phyloP scores from a whole-genome alignment of 768 basidiomycete genomes.

The Tulasnella sp. region DNA sequence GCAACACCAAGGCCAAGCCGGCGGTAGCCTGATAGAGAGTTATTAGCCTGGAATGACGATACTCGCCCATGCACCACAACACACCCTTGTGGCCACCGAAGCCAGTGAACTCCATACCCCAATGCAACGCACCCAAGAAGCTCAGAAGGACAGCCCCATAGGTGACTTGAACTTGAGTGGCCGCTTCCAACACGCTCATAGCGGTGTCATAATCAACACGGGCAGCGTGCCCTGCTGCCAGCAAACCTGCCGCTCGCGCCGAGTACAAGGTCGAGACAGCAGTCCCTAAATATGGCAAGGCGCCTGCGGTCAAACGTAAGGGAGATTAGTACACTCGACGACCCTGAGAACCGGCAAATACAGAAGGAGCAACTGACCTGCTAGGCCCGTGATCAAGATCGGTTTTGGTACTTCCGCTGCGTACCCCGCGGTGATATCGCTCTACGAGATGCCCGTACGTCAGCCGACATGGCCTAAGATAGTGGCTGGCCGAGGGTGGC shows the following conservation, averaged over 20 bases:
- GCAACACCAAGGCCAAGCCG: conserved; percentile 80
- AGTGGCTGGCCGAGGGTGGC: conserved; percentile 40
- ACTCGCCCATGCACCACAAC: neutral
- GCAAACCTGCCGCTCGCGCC: conserved; percentile 76
- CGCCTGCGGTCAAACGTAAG: conserved; percentile 52
- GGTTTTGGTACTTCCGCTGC: conserved; percentile 77
- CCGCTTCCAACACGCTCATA: conserved; percentile 27
- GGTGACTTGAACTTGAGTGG: conserved; percentile 84
- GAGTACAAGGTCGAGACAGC: conserved; percentile 78
- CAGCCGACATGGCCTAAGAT: neutral
- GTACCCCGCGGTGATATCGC: conserved; percentile 75
- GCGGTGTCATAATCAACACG: conserved; percentile 32
- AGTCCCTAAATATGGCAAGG: conserved; percentile 84
- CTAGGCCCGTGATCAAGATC: conserved; percentile 76
- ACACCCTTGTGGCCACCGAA: conserved; percentile 73
- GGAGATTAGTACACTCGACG: neutral
- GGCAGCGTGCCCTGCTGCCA: conserved; percentile 48
- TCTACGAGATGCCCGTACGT: conserved; percentile 47
- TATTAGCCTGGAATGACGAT: neutral
- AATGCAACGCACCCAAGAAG: conserved; percentile 91
- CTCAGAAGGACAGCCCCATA: conserved; percentile 95
- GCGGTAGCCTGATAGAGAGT: conserved; percentile 51
- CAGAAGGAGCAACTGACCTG: conserved; percentile 49
- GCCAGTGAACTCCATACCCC: conserved; percentile 95
- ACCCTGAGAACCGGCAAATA: neutral